A percentile compares a stretch with the other conserved stretches of the same genome.
Evolutionary conservation across 164 flowering plant genomes (phyloP).

Genomic region (Umbilicus rupestris): DNA sequence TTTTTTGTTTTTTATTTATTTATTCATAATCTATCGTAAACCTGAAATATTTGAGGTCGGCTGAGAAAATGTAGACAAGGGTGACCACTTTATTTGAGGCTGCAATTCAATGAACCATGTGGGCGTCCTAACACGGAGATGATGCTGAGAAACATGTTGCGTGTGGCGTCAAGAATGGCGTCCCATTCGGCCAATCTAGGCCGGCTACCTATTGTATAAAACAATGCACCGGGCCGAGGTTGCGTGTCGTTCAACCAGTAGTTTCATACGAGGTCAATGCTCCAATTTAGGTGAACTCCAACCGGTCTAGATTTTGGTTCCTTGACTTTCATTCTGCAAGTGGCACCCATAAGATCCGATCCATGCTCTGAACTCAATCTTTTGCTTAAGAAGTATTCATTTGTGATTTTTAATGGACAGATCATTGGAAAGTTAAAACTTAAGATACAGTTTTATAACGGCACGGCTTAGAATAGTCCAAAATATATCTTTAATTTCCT

Average conservation of each 20-base stretch:
- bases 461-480: too few species aligned
- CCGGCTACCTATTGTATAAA: not conserved
- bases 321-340: not conserved
- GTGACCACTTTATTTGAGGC: not conserved
- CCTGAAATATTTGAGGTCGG: too few species aligned
- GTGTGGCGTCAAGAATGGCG: not conserved
- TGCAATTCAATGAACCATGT: not conserved
- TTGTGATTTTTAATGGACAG: slow-evolving; percentile 1
- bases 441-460: not conserved
- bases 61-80: not conserved
- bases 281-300: slow-evolving; percentile 6
- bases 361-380: not conserved
- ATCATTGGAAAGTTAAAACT: not conserved
- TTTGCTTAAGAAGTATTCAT: slow-evolving; percentile 6
- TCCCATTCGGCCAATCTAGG: not conserved
- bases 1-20: too few species aligned
- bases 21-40: too few species aligned
- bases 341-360: too few species aligned
- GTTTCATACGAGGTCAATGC: not conserved
- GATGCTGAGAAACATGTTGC: too few species aligned
- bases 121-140: too few species aligned
- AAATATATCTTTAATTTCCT: too few species aligned
- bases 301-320: not conserved
- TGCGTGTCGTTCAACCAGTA: not conserved
- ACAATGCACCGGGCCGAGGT: not conserved